Base-by-base conservation (phyloP, 495 filamentous ascomycete species). In the Hypoxylon cercidicola region DNA sequence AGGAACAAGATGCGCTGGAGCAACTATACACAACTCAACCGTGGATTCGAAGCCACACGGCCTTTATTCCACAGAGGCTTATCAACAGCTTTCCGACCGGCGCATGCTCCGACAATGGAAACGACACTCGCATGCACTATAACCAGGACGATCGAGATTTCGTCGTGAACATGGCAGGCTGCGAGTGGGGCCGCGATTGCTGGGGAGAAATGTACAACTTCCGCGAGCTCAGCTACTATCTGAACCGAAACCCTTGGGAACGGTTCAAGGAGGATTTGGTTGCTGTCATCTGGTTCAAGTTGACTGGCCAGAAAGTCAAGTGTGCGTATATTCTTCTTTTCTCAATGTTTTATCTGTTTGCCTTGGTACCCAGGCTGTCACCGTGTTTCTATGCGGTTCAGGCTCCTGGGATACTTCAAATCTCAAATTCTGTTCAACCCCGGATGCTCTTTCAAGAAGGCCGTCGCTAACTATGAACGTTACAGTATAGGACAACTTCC, bases 81-180 rank as follows among this genome's bases (percentile, higher is more conserved):
- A 90, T 97, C 80, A 99, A 98, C 81, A 90, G 90, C 20, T 99
- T 97, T 76, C 96, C 95, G 0, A 84, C 84, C 2, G 93, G 93
- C 1, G 95, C 96, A 1, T 99, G 95, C 76, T 73, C 71, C 4
- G 91, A 94, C 20, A 88, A 90, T 49, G 81, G 82, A 13, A 85
- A 88, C 48, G 89, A 97, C 70, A 81, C 85, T 0, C 79, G 83
- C 3, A 87, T 97, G 32, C 96, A 98, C 74, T 99, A 98, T 74
- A 82, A 90, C 40, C 84, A 96, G 75, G 80, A 86, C 30, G 93
- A 93, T 44, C 84, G 91, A 15, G 95, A 99, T 75, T 96, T 99
- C 68, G 67, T 97, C n/a, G 93, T 99, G 64, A 99, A 98, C 73
- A 97, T 98, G 94, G 95, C 95, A 1, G 96, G 96, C 2, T 99